These are phyloP conservation scores for Chaetomiaceae sp. DNA, from an alignment of 2,329 filamentous ascomycete genomes.

Conservation along the genomic window DNA sequence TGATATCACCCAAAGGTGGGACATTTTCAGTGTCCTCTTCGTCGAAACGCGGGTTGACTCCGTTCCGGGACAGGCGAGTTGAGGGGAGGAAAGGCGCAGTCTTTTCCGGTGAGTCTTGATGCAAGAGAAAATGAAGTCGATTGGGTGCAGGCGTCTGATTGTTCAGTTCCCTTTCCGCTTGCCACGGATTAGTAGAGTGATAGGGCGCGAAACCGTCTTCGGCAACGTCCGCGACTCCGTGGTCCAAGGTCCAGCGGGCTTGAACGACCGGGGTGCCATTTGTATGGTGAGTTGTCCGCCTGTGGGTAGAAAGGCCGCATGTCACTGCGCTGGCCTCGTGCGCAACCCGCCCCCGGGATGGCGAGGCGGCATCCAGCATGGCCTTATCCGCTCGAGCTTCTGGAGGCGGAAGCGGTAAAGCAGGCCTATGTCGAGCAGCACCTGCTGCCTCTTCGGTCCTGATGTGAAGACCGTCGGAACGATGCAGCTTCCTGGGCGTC, in stretches of 20 bases:
- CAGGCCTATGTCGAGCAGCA: too few relatives aligned
- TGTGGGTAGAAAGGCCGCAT: background rate
- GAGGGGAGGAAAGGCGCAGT: slow-evolving; percentile 2
- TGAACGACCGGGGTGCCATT: background rate
- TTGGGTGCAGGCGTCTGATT: background rate
- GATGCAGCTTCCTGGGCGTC: slow-evolving; percentile 37
- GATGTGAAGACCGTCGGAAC: background rate
- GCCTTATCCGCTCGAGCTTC: too few relatives aligned
- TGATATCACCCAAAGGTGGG: background rate
- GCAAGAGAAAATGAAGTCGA: slow-evolving; percentile 14
- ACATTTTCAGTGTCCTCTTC: background rate
- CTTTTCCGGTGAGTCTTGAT: slow-evolving; percentile 5
- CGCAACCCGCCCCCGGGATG: too few relatives aligned
- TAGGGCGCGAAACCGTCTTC: slow-evolving; percentile 11
- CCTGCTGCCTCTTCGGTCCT: too few relatives aligned
- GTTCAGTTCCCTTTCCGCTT: background rate
- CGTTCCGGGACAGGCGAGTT: background rate
- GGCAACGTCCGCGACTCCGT: slow-evolving; percentile 15
- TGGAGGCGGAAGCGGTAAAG: too few relatives aligned
- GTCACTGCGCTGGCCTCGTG: too few relatives aligned
- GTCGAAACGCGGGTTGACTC: background rate
- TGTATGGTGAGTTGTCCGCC: background rate
- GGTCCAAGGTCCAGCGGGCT: slow-evolving; percentile 5
- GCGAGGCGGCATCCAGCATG: too few relatives aligned
- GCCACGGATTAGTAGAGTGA: slow-evolving; percentile 2